A percentile compares a stretch with the other conserved stretches of the same genome.
Evolutionary conservation across 768 basidiomycete species (phyloP).

Genomic region (Filobasidium floriforme): DNA sequence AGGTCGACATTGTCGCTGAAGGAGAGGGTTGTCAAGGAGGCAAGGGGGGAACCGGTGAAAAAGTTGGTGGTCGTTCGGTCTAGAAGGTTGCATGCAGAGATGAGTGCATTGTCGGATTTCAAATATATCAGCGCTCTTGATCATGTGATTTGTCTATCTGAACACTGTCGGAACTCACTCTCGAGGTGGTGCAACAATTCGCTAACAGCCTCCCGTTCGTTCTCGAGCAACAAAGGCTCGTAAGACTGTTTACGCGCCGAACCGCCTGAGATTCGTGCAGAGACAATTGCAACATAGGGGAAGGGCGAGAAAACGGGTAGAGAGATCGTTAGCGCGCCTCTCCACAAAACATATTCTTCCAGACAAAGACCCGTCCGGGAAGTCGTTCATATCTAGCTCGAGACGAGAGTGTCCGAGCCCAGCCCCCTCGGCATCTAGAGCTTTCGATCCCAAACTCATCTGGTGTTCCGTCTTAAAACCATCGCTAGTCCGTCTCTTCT

Average conservation of each 20-base stretch:
- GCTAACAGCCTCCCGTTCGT: conserved; percentile 92
- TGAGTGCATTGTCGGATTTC: too few relatives aligned
- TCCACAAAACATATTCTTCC: too few relatives aligned
- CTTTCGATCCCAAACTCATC: too few relatives aligned
- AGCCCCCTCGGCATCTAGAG: too few relatives aligned
- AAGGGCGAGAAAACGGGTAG: neutral
- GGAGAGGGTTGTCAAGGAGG: conserved; percentile 88
- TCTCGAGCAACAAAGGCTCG: conserved; percentile 47
- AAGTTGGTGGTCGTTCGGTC: conserved; percentile 98
- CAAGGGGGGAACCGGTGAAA: conserved; percentile 85
- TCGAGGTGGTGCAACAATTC: conserved; percentile 95
- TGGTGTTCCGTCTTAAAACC: too few relatives aligned
- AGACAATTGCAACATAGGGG: neutral
- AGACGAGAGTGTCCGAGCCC: too few relatives aligned
- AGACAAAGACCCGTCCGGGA: neutral
- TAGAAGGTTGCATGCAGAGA: too few relatives aligned
- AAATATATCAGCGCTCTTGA: too few relatives aligned
- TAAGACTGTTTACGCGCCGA: conserved; percentile 42
- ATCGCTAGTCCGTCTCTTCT: too few relatives aligned
- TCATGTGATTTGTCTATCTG: neutral
- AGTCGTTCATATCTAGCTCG: neutral
- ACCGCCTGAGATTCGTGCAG: conserved; percentile 28
- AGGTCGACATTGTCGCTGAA: conserved; percentile 99
- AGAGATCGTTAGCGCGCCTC: neutral
- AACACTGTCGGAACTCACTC: conserved; percentile 55